Base-by-base conservation (phyloP, 768 basidiomycete species). In the Galerina sulciceps region DNA sequence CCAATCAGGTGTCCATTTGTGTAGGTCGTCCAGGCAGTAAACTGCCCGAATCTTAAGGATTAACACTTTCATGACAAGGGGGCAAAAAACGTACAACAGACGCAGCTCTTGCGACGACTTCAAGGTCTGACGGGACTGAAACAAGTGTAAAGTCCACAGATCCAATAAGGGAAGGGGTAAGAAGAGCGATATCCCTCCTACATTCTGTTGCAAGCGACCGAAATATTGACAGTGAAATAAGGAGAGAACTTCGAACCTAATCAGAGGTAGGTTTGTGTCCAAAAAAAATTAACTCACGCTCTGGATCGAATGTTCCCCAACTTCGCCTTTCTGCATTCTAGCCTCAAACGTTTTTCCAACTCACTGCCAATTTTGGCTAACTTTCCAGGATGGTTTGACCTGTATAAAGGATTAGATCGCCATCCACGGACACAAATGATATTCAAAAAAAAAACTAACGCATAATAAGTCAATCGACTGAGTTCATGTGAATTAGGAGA, bases 21-120 rank as follows among this genome's bases (percentile, higher is more conserved):
- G 64, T 88, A 97, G 14, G 94, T 95, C 17, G 90, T 89, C 90
- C 93, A 98, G 1, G 93, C 89, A 3, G 89, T 91, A 66, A 96
- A 94, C 90, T 95, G 34, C n/a, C 15, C n/a, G n/a, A 36, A 45
- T 26, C 43, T 53, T 23, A 49, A 45, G 14, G 9, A 31, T 47
- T 10, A 34, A 52, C n/a, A 37, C 15, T 49, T 15, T 34, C 13
- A n/a, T n/a, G n/a, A n/a, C n/a, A 20, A 13, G 15, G 14, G 36
- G 41, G 31, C 5, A 20, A 10, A 59, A 17, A 6, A 82, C 91
- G 66, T 71, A 94, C 94, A 53, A 94, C 85, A 67, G 84, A 90
- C 18, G 93, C 93, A 10, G 89, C 86, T 66, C 90, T 84, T 4
- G 89, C 89, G 35, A 82, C 76, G 10, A 94, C 83, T 69, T 94